Percentiles rank a stretch among this genome's conserved stretches.
Conservation (phyloP, 495 filamentous ascomycete genomes). For the Geoglossum glabrum region DNA sequence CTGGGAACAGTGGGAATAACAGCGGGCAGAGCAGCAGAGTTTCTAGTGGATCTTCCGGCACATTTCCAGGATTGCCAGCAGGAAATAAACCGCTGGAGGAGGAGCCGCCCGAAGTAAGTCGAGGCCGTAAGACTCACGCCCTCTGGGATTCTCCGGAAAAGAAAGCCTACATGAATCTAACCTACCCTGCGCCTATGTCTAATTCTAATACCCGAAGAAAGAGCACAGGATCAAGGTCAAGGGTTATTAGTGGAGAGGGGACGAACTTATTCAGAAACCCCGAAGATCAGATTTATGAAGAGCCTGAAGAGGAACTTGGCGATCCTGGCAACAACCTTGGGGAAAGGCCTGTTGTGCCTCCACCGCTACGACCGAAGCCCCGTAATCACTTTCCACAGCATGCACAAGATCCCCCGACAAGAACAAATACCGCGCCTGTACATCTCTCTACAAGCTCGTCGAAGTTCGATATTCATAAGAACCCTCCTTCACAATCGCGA, state of each 20-base stretch:
- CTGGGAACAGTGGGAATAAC: constrained; percentile 11
- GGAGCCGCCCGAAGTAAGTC: neutral
- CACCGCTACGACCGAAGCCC: constrained; percentile 27
- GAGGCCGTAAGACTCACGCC: constrained; percentile 4
- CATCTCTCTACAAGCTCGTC: constrained; percentile 33
- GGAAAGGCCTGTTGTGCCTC: constrained; percentile 24
- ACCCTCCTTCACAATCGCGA: constrained; percentile 54
- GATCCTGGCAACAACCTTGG: constrained; percentile 10
- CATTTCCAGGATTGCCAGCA: constrained; percentile 5
- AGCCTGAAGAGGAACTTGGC: constrained; percentile 32
- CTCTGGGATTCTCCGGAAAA: constrained; percentile 15
- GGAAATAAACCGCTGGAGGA: neutral
- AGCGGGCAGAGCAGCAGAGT: constrained; percentile 8
- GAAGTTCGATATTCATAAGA: constrained; percentile 53
- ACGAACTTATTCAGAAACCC: constrained; percentile 28
- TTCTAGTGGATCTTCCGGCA: constrained; percentile 8
- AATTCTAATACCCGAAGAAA: constrained; percentile 7
- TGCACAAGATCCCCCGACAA: constrained; percentile 21
- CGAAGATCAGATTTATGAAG: constrained; percentile 77
- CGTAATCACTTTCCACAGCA: constrained; percentile 28
- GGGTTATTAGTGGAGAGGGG: constrained; percentile 29
- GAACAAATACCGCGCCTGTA: constrained; percentile 22
- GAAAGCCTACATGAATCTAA: constrained; percentile 15
- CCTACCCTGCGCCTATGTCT: constrained; percentile 1
- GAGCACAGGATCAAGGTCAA: constrained; percentile 16